phyloP scores from a whole-genome alignment of 768 basidiomycete genomes.

The Boletus huronensis region DNA sequence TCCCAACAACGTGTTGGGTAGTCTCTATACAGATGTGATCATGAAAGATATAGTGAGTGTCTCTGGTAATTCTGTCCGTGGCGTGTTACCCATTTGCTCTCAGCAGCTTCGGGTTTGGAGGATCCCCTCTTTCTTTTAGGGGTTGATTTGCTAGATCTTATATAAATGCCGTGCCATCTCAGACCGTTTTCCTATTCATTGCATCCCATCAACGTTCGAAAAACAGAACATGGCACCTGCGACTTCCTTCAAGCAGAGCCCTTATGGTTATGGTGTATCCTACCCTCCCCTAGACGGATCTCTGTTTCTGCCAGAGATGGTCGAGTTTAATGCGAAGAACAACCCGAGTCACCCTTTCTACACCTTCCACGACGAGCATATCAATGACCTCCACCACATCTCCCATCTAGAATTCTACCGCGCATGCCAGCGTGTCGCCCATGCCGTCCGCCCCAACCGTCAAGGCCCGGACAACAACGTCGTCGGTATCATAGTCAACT shows the following conservation, averaged over 20 bases:
- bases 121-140: not conserved
- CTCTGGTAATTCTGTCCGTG: too few relatives aligned
- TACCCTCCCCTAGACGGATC: conserved; percentile 35
- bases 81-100: not conserved
- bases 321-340: conserved; percentile 28
- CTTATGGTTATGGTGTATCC: not conserved
- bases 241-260: not conserved
- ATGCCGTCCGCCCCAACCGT: conserved; percentile 35
- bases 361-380: conserved; percentile 26
- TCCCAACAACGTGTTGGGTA: too few relatives aligned
- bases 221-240: not conserved
- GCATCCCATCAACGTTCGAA: not conserved
- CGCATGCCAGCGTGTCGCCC: conserved; percentile 43
- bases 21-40: not conserved
- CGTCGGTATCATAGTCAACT: conserved; percentile 36
- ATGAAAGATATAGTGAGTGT: not conserved
- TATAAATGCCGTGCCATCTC: not conserved
- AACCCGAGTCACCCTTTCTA: conserved; percentile 34
- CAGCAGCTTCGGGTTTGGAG: too few relatives aligned
- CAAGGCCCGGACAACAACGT: conserved; percentile 30
- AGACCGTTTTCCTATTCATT: not conserved
- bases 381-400: conserved; percentile 25
- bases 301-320: conserved; percentile 19
- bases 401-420: conserved; percentile 43
- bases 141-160: not conserved